Percentiles rank a stretch among this genome's conserved stretches.
Conservation (phyloP, 805 yeast species). For the Starmerella lactis-condensi region DNA sequence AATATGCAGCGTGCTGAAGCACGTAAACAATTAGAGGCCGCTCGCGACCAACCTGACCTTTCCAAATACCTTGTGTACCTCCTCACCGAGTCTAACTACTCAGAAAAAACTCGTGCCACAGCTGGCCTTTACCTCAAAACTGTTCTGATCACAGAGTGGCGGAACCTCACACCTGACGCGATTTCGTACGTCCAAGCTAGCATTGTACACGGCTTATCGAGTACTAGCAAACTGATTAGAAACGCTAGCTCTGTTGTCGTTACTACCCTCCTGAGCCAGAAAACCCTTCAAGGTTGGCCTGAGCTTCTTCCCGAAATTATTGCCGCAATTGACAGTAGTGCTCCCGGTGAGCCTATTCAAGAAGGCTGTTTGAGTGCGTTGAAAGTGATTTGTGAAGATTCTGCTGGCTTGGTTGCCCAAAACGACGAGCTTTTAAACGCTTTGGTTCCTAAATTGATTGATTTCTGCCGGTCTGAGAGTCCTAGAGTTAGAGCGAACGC, state of each 20-base stretch:
- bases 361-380: conserved; percentile 71
- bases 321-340: conserved; percentile 35
- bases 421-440: conserved; percentile 37
- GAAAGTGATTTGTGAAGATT: conserved; percentile 80
- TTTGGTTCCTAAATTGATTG: conserved; percentile 47
- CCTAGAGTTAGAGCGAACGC: conserved; percentile 39
- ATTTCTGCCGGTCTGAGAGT: conserved; percentile 26
- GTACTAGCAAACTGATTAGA: conserved; percentile 42
- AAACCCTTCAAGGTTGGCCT: conserved; percentile 61
- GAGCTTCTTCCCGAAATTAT: conserved; percentile 49
- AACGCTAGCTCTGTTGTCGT: conserved; percentile 83
- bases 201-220: conserved; percentile 33
- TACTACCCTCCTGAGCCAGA: conserved; percentile 53
- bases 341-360: conserved; percentile 24
- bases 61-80: conserved; percentile 62
- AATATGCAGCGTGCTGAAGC: conserved; percentile 29
- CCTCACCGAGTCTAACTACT: conserved; percentile 33
- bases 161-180: conserved; percentile 22
- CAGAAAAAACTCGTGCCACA: conserved; percentile 43
- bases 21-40: conserved; percentile 51
- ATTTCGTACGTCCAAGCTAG: conserved; percentile 30
- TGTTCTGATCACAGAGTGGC: conserved; percentile 28
- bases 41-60: conserved; percentile 54
- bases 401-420: conserved; percentile 42
- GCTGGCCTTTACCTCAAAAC: conserved; percentile 80